Conservation (phyloP, 2,329 filamentous ascomycete species). For the Didymella pomorum region DNA sequence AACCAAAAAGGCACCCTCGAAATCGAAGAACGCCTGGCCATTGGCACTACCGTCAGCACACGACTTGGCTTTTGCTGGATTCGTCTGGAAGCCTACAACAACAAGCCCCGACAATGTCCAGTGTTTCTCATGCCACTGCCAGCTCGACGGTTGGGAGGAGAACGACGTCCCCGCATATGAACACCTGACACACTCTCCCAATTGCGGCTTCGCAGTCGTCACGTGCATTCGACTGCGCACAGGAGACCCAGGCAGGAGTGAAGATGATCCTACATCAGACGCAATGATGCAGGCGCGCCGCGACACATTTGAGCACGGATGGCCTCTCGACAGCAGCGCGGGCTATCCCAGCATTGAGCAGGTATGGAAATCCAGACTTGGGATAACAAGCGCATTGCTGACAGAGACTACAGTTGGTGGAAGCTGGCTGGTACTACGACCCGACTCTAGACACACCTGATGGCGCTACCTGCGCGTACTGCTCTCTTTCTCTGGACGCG, state of each 20-base stretch:
- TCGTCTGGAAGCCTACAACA: constrained; percentile 82
- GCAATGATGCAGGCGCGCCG: constrained; percentile 78
- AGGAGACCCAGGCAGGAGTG: constrained; percentile 68
- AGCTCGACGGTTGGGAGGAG: constrained; percentile 90
- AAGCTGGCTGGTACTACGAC: constrained; percentile 93
- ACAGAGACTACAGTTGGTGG: constrained; percentile 89
- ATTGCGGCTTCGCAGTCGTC: constrained; percentile 86
- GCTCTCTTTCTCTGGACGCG: constrained; percentile 85
- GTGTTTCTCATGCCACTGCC: constrained; percentile 86
- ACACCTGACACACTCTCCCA: constrained; percentile 81
- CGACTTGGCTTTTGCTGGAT: constrained; percentile 87
- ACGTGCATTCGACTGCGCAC: constrained; percentile 63
- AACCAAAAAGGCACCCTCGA: constrained; percentile 60
- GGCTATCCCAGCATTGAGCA: constrained; percentile 64
- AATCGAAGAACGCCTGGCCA: constrained; percentile 69
- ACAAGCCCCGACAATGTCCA: constrained; percentile 84
- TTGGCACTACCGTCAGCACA: constrained; percentile 72
- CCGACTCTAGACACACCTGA: constrained; percentile 84
- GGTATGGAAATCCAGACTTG: constrained; percentile 56
- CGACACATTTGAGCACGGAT: constrained; percentile 81
- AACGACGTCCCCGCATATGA: constrained; percentile 84
- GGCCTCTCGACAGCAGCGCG: constrained; percentile 76
- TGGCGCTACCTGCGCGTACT: constrained; percentile 90
- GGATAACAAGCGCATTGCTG: constrained; percentile 59
- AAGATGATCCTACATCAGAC: constrained; percentile 76